Conservation (phyloP, 139 green algal genomes). For the Chlamydomonas urium region DNA sequence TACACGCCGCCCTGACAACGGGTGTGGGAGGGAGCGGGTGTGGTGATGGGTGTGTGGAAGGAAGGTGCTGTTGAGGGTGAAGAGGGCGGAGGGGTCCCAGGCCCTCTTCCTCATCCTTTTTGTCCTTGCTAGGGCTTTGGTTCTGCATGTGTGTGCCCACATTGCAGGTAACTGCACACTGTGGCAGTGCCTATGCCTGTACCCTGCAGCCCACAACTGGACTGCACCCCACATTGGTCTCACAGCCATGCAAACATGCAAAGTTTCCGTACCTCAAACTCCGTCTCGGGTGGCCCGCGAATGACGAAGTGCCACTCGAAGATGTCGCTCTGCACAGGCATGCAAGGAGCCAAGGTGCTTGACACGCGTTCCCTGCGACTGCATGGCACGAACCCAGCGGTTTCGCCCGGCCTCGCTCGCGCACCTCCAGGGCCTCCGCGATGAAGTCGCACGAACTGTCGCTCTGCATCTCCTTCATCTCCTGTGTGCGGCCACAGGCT, state of each 20-base stretch:
- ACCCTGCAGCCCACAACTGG: no score
- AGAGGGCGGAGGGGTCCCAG: not conserved
- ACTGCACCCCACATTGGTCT: no score
- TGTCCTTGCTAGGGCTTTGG: no score
- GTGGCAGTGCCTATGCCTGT: no score
- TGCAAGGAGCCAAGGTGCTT: not conserved
- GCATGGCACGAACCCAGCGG: not conserved
- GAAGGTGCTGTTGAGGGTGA: no score
- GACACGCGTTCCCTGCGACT: not conserved
- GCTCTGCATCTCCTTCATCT: constrained; percentile 11
- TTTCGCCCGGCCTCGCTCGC: not conserved
- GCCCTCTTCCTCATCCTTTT: no score
- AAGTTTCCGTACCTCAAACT: constrained; percentile 84
- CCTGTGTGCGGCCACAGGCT: not conserved
- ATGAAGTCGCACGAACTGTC: constrained; percentile 7
- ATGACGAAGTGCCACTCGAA: constrained; percentile 99
- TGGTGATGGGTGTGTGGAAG: not conserved
- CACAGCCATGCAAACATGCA: no score
- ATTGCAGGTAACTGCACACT: not conserved
- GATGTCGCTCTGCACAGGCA: constrained; percentile 81
- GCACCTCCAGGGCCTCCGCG: constrained; percentile 7
- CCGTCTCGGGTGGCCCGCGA: constrained; percentile 76
- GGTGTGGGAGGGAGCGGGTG: not conserved
- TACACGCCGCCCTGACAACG: constrained; percentile 90
- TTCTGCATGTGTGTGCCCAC: not conserved